Conservation (phyloP, 2,329 filamentous ascomycete species). For the Phyllosticta citriasiana region DNA sequence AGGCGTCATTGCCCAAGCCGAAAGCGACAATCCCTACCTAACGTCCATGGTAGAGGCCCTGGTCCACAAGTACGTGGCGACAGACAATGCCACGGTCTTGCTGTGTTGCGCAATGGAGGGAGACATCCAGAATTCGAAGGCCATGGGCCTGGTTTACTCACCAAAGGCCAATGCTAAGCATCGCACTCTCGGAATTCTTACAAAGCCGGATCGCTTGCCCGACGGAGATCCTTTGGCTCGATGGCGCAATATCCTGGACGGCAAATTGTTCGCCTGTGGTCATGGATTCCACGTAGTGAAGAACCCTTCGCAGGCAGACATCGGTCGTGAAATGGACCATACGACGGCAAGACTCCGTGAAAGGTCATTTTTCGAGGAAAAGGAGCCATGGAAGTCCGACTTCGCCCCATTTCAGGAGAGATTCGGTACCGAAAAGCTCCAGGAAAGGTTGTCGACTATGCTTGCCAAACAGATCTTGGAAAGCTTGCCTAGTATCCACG, state of each 20-base stretch:
- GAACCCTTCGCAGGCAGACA: constrained; percentile 46
- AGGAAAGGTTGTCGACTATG: constrained; percentile 37
- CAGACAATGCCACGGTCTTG: constrained; percentile 63
- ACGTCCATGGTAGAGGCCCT: constrained; percentile 64
- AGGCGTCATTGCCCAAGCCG: constrained; percentile 65
- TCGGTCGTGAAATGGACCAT: constrained; percentile 36
- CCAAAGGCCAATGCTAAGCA: constrained; percentile 28
- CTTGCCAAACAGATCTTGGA: constrained; percentile 37
- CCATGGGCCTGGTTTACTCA: constrained; percentile 49
- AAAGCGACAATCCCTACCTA: constrained; percentile 41
- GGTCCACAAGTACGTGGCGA: constrained; percentile 51
- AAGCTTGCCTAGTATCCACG: constrained; percentile 32
- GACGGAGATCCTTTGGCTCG: constrained; percentile 42
- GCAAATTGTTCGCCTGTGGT: constrained; percentile 51
- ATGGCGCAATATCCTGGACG: constrained; percentile 55
- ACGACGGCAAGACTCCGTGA: constrained; percentile 40
- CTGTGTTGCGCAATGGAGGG: constrained; percentile 69
- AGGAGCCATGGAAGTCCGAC: constrained; percentile 35
- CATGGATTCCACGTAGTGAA: constrained; percentile 74
- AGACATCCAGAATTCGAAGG: constrained; percentile 66
- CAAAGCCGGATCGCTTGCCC: constrained; percentile 69
- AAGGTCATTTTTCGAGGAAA: constrained; percentile 37
- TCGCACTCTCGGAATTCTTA: constrained; percentile 54
- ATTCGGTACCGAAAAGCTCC: constrained; percentile 45
- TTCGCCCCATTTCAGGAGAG: constrained; percentile 31